These are phyloP conservation scores for Bocquillonia castaneifolia DNA, from an alignment of 441 rosid species.

Conservation along the genomic window DNA sequence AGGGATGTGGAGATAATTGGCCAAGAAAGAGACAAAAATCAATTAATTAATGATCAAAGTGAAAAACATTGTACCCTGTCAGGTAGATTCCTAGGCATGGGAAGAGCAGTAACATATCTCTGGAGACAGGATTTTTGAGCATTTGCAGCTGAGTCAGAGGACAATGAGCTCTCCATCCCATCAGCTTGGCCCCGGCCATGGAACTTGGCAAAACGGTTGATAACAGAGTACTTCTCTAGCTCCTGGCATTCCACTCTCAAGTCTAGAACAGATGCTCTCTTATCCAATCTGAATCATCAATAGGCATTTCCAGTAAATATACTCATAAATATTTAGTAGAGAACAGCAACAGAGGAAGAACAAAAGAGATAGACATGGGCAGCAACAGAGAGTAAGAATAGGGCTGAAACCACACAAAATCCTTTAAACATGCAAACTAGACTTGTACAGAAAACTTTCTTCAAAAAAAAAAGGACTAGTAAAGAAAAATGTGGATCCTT, in stretches of 20 bases:
- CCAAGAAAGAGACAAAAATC: constrained; percentile 28
- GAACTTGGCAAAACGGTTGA: constrained; percentile 89
- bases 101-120: constrained; percentile 71
- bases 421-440: background rate
- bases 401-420: background rate
- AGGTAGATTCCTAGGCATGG: constrained; percentile 77
- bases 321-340: no score
- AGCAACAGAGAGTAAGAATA: background rate
- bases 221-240: constrained; percentile 69
- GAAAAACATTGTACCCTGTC: constrained; percentile 86
- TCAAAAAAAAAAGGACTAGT: no score
- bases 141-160: constrained; percentile 36
- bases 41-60: constrained; percentile 54
- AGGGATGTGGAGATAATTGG: constrained; percentile 31
- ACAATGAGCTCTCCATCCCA: constrained; percentile 31
- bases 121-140: constrained; percentile 51
- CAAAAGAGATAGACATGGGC: background rate
- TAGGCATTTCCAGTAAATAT: no score
- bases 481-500: background rate
- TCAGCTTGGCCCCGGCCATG: constrained; percentile 55
- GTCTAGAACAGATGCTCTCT: constrained; percentile 55
- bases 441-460: background rate
- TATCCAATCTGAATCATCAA: constrained; percentile 55
- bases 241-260: constrained; percentile 78
- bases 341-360: background rate